A percentile compares a stretch with the other conserved stretches of the same genome.
Evolutionary conservation across 306 rosid genomes (phyloP).

Genomic region (Betula pendula): DNA sequence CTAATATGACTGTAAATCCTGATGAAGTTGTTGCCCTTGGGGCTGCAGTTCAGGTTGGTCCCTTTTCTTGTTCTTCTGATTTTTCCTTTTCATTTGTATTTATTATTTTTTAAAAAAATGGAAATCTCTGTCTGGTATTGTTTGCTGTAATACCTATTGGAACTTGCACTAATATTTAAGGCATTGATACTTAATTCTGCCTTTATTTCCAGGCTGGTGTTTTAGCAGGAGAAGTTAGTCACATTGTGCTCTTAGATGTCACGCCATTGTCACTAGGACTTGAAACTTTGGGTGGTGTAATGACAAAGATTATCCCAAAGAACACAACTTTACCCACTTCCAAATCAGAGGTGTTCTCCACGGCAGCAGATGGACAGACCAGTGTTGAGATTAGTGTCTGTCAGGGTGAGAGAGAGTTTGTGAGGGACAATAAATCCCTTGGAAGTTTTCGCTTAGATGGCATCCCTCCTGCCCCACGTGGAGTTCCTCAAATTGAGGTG

Average conservation of each 20-base stretch:
- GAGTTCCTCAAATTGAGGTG: constrained; percentile 98
- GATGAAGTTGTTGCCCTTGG: constrained; percentile 98
- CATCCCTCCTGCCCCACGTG: constrained; percentile 93
- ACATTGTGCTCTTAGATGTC: constrained; percentile 90
- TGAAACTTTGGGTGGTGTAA: constrained; percentile 88
- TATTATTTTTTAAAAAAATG: no score
- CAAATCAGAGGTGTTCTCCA: constrained; percentile 93
- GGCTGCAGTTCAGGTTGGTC: constrained; percentile 86
- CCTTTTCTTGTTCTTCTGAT: background rate
- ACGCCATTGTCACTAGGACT: constrained; percentile 78
- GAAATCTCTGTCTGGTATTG: background rate
- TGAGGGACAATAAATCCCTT: constrained; percentile 92
- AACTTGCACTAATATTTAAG: background rate
- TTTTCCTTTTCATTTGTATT: background rate
- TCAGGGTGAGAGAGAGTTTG: constrained; percentile 94
- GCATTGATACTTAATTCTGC: background rate
- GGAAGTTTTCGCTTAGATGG: constrained; percentile 97
- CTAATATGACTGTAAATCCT: constrained; percentile 88
- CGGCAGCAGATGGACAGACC: constrained; percentile 95
- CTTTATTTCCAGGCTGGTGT: constrained; percentile 72
- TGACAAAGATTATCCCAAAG: constrained; percentile 93
- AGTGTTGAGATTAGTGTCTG: constrained; percentile 91
- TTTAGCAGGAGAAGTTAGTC: constrained; percentile 85
- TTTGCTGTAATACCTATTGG: background rate
- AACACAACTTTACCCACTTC: constrained; percentile 96